Evolutionary conservation across 2,329 filamentous ascomycete species (phyloP), one percentile per base, ranked within the genome.

Genomic region (Byssoonygena ceratinophila): DNA sequence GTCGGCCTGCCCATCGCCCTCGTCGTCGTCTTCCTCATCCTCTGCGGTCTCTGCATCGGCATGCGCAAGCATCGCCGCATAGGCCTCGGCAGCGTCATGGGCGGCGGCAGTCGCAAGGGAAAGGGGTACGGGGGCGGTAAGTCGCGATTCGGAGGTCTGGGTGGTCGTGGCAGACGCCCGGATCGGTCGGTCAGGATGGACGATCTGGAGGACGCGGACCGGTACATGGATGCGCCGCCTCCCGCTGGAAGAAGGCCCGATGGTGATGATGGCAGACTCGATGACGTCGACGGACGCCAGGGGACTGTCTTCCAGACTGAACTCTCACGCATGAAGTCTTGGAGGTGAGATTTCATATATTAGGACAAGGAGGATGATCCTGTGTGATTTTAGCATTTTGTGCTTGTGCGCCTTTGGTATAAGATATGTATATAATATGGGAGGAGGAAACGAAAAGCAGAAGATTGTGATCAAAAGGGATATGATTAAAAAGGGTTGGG

Each of bases 1-100:
- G 65, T 73, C 46, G 72, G 71, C 14, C 57, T 74, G 5, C 72
- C 72, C 0, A 60, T 73, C 20, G 63, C 61, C 12, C 58, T 74
- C 7, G 64, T 61, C 18, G 63, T 68, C 46, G 57, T 72, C 16
- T 46, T 68, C 14, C 31, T 68, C 14, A 64, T 73, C 31, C 57
- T 68, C 12, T 54, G 63, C n/a, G 68, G 65, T 2, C 55, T 72
- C 16, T 70, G 59, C 36, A 66, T 71, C 52, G 66, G 71, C 11
- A 73, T 73, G 68, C 60, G 67, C 11, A 64, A 68, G 49, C 65
- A 66, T 22, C 65, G 71, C 40, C 60, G 55, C 31, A 67, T 70
- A 53, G 66, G 64, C 3, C 46, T 70, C 1, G 66, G 63, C 5
- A 68, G 63, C 43, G 55, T 68, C 53, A 68, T 66, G 64, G 63